phyloP scores from a whole-genome alignment of 2,329 filamentous ascomycete species.

The Laburnicola sp. region DNA sequence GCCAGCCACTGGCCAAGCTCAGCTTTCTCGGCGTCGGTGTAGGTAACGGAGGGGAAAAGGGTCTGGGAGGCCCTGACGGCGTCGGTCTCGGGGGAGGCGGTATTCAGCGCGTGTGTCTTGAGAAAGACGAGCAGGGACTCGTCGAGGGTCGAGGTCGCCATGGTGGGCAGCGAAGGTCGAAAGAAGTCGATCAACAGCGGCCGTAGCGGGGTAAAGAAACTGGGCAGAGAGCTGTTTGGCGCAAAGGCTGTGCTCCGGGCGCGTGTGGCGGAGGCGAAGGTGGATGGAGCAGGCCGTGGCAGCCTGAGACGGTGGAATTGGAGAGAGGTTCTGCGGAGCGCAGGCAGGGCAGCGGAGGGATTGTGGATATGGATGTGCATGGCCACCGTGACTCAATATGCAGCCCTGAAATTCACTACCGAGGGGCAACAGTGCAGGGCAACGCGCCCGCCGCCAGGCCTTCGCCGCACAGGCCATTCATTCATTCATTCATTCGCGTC shows the following conservation, averaged over 20 bases:
- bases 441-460: slow-evolving; percentile 20
- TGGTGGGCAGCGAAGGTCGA: slow-evolving; percentile 32
- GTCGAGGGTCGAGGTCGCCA: slow-evolving; percentile 43
- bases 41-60: slow-evolving; percentile 71
- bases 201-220: slow-evolving; percentile 40
- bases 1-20: slow-evolving; percentile 90
- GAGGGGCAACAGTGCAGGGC: slow-evolving; percentile 23
- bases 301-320: slow-evolving; percentile 20
- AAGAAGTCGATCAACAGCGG: slow-evolving; percentile 37
- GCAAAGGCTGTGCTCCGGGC: slow-evolving; percentile 17
- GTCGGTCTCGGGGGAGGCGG: slow-evolving; percentile 41
- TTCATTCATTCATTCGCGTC: too few species aligned
- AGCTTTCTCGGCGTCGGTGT: slow-evolving; percentile 76
- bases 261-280: not conserved
- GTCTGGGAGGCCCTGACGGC: slow-evolving; percentile 55
- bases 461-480: slow-evolving; percentile 15
- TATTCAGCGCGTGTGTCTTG: slow-evolving; percentile 44
- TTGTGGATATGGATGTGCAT: slow-evolving; percentile 30
- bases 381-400: slow-evolving; percentile 35
- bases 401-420: slow-evolving; percentile 25
- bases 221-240: slow-evolving; percentile 19
- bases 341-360: slow-evolving; percentile 22
- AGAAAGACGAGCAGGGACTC: slow-evolving; percentile 41
- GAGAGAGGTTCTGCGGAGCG: slow-evolving; percentile 26
- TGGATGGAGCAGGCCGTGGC: slow-evolving; percentile 9